Evolutionary conservation across 768 basidiomycete species (phyloP).

Genomic region (Mrakia hoshinonis): DNA sequence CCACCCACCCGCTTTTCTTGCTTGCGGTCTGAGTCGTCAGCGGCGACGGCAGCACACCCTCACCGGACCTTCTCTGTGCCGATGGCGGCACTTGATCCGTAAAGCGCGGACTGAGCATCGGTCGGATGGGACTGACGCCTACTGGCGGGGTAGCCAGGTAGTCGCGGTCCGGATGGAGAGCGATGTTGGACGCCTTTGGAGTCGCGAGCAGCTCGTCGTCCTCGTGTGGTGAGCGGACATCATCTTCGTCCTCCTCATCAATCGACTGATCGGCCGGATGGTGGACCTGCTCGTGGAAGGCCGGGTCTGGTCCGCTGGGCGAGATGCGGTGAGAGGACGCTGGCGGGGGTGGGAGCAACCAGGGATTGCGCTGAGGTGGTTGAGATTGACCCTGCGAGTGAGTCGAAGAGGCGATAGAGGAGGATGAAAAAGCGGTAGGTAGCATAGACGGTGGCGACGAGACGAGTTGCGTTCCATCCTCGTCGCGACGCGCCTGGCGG

Average conservation of each 20-base stretch:
- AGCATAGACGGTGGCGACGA: background rate
- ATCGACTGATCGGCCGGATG: background rate
- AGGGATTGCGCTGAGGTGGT: background rate
- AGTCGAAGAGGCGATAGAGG: background rate
- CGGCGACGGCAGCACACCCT: background rate
- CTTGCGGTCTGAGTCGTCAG: background rate
- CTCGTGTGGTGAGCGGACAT: background rate
- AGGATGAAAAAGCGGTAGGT: background rate
- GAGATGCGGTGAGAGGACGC: background rate
- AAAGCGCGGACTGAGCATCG: too few relatives aligned
- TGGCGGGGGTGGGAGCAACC: background rate
- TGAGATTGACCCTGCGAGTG: background rate
- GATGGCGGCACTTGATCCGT: too few relatives aligned
- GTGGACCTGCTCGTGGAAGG: background rate
- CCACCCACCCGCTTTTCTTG: background rate
- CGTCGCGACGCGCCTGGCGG: background rate
- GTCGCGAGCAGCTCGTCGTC: background rate
- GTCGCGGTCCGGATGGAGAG: background rate
- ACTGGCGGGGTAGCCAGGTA: background rate
- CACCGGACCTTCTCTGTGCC: background rate
- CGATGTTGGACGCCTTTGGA: background rate
- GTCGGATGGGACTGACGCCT: too few relatives aligned
- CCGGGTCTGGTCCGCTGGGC: background rate
- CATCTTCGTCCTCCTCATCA: background rate
- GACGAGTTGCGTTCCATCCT: background rate